Evolutionary conservation across 1,139 yeast species (phyloP), one percentile per base, ranked within the genome.

Genomic region (Dujonia santamariae): DNA sequence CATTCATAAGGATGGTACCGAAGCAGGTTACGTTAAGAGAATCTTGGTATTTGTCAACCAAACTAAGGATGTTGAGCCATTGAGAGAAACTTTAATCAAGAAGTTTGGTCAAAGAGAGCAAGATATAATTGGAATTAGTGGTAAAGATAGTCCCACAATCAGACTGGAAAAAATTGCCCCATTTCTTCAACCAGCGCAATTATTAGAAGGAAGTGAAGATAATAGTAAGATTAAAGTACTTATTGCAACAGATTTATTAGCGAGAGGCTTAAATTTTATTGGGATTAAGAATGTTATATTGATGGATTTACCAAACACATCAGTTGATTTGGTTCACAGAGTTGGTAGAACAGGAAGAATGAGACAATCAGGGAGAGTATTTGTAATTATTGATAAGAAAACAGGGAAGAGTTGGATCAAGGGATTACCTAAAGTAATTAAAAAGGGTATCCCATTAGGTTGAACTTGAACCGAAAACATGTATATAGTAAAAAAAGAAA

Each of bases 321-420:
- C 97, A 0, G 82, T 86, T 20, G 98, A 90, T 57, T 67, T 92
- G 39, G 78, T 92, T 15, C 98, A 92, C 53, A 68, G 98, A 42
- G 82, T 88, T 4, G 98, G 98, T 2, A 75, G 98, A 60, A 92
- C 97, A 0, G 97, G 97, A 4, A 68, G 98, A 53, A 83, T 88
- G 83, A 85, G 84, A 35, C 88, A 85, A 53, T 72, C 83, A 28
- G 98, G 98, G 13, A 72, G 96, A 42, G 96, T 86, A 2, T 81
- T 87, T 47, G 66, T 90, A 48, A 78, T 90, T 39, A 67, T 67
- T 22, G 83, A 82, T 47, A 79, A 80, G 44, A 73, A 73, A 47
- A 82, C 85, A 32, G 64, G 64, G 19, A 80, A 82, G 48, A 72
- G 85, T 7, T 88, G 96, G 92, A 81, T 90, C 19, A 81, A 81